phyloP scores from a whole-genome alignment of 768 basidiomycete genomes.

The Neoboletus brunneissimus region DNA sequence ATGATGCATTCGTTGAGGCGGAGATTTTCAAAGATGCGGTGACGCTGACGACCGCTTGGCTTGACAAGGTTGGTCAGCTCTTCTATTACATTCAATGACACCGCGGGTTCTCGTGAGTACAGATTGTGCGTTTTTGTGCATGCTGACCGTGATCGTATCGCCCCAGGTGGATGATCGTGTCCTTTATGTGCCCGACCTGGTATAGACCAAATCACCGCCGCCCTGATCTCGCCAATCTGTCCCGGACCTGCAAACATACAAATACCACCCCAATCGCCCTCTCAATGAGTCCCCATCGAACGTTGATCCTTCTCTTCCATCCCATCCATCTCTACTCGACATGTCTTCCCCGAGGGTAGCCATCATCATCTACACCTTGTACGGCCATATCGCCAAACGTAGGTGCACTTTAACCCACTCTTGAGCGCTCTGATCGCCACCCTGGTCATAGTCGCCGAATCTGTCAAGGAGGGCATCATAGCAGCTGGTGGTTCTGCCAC shows the following conservation, averaged over 20 bases:
- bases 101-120: conserved; percentile 16
- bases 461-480: conserved; percentile 45
- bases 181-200: conserved; percentile 10
- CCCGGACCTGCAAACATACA: too few species aligned
- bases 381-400: conserved; percentile 72
- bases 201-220: background rate
- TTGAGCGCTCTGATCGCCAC: background rate
- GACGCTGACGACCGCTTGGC: too few species aligned
- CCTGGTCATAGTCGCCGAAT: conserved; percentile 56
- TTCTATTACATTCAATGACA: background rate
- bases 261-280: conserved; percentile 1
- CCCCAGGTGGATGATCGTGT: conserved; percentile 1
- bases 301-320: background rate
- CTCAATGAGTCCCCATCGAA: background rate
- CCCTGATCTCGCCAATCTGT: too few species aligned
- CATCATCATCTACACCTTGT: conserved; percentile 72
- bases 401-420: conserved; percentile 22
- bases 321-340: background rate
- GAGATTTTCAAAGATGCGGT: too few species aligned
- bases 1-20: too few species aligned
- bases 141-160: background rate
- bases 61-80: too few species aligned
- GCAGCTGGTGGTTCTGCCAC: conserved; percentile 47
- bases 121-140: conserved; percentile 8
- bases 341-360: conserved; percentile 57